A percentile compares a stretch with the other conserved stretches of the same genome.
Conservation (phyloP, 345 rosid genomes). For the Stellera chamaejasme region DNA sequence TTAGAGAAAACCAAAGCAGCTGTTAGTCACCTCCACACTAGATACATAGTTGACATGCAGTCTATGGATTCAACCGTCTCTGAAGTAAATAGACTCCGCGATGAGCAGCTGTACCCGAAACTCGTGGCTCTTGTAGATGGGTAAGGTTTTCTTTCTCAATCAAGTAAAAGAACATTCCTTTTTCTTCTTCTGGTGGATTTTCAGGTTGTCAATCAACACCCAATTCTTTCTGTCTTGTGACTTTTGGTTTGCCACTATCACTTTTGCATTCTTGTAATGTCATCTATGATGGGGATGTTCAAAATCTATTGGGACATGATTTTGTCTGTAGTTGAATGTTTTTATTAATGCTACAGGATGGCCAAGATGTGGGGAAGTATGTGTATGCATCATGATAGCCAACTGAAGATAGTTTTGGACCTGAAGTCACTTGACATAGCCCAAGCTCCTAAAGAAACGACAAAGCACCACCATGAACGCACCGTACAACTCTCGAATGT, state of each 20-base stretch:
- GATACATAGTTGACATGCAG: conserved; percentile 96
- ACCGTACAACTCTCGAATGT: conserved; percentile 56
- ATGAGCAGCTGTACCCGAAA: conserved; percentile 75
- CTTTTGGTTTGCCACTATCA: too few species aligned
- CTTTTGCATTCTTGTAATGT: too few species aligned
- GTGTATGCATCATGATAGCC: conserved; percentile 61
- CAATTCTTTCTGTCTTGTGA: too few species aligned
- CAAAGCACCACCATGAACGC: conserved; percentile 62
- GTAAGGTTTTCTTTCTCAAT: conserved; percentile 28
- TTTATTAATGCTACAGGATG: conserved; percentile 42
- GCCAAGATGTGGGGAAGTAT: conserved; percentile 82
- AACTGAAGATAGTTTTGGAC: conserved; percentile 51
- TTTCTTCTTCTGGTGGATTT: not conserved
- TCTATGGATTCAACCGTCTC: conserved; percentile 92
- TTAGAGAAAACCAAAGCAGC: conserved; percentile 92
- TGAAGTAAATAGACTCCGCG: conserved; percentile 86
- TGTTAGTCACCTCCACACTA: conserved; percentile 83
- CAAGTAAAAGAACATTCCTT: too few species aligned
- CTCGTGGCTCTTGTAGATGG: conserved; percentile 70
- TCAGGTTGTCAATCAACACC: too few species aligned
- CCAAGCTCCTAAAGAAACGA: conserved; percentile 59
- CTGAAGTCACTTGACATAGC: conserved; percentile 58
- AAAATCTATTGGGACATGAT: too few species aligned
- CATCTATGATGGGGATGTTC: too few species aligned
- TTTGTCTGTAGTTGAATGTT: too few species aligned